Conservation (phyloP, 495 filamentous ascomycete genomes). For the Trichocladium uniseriatum region DNA sequence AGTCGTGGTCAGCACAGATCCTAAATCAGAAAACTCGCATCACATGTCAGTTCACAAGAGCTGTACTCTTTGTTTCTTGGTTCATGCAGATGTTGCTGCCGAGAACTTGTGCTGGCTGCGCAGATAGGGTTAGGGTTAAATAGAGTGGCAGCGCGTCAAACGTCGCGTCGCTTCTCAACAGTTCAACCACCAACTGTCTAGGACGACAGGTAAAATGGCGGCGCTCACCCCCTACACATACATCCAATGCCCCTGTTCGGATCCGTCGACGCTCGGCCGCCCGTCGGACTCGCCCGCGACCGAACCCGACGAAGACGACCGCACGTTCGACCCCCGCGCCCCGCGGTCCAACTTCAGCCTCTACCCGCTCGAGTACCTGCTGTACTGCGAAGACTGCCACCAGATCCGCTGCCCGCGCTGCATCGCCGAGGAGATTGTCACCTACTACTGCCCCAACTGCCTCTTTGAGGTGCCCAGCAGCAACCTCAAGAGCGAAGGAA, state of each 20-base stretch:
- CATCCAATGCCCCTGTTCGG: constrained; percentile 85
- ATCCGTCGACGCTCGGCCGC: constrained; percentile 41
- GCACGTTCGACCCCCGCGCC: constrained; percentile 75
- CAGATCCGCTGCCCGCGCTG: constrained; percentile 90
- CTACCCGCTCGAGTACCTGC: constrained; percentile 85
- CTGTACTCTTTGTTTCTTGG: too few relatives aligned
- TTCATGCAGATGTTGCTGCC: too few relatives aligned
- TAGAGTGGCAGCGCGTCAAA: not conserved
- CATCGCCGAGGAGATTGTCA: constrained; percentile 82
- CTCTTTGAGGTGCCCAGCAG: constrained; percentile 90
- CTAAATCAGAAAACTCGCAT: too few relatives aligned
- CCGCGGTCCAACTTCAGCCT: constrained; percentile 80
- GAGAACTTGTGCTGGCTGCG: too few relatives aligned
- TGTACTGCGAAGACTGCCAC: constrained; percentile 95
- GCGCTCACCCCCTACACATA: constrained; percentile 78
- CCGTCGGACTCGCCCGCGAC: constrained; percentile 28
- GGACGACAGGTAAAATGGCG: too few relatives aligned
- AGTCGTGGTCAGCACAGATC: too few relatives aligned
- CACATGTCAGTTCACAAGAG: too few relatives aligned
- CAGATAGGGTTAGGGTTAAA: constrained; percentile 2
- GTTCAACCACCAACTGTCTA: too few relatives aligned
- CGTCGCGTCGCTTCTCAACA: too few relatives aligned
- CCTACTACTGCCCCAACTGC: constrained; percentile 92
- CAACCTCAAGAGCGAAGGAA: constrained; percentile 82
- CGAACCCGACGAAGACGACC: constrained; percentile 62